Percentiles rank a stretch among this genome's conserved stretches.
These are phyloP conservation scores for Diaporthe citriasiana DNA, from an alignment of 2,329 filamentous ascomycete species.

Conservation along the genomic window DNA sequence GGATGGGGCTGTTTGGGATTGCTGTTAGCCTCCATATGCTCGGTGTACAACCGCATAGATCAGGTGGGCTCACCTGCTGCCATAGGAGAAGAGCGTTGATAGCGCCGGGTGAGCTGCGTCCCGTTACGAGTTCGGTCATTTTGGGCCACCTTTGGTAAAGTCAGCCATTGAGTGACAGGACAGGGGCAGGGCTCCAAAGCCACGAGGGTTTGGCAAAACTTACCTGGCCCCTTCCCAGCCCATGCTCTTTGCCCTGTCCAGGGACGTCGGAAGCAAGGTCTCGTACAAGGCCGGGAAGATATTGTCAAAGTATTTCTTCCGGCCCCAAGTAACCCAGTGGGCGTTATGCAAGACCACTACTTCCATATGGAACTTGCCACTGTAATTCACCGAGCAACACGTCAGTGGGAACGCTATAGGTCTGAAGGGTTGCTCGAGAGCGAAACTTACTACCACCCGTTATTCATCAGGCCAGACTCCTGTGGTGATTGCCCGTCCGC, in stretches of 20 bases:
- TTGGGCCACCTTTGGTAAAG: conserved; percentile 8
- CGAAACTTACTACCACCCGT: conserved; percentile 56
- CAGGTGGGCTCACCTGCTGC: conserved; percentile 51
- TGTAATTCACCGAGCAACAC: background rate
- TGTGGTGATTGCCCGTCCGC: conserved; percentile 55
- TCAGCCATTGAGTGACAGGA: background rate
- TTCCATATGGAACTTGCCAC: conserved; percentile 57
- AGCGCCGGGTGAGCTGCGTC: conserved; percentile 62
- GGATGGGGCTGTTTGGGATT: conserved; percentile 58
- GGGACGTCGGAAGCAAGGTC: background rate
- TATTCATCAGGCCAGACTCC: conserved; percentile 61
- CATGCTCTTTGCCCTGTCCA: background rate
- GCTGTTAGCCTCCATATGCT: background rate
- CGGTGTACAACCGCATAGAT: background rate
- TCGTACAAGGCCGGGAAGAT: conserved; percentile 54
- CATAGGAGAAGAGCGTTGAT: conserved; percentile 66
- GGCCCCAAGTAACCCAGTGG: conserved; percentile 55
- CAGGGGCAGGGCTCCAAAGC: background rate
- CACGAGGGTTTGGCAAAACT: background rate
- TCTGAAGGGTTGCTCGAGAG: background rate
- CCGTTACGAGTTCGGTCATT: conserved; percentile 60
- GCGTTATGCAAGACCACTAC: conserved; percentile 55
- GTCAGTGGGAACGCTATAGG: background rate
- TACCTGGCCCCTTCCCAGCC: conserved; percentile 25
- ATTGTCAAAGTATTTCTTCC: conserved; percentile 50